Conservation (phyloP, 2,329 filamentous ascomycete genomes). For the Pezicula carpinea region DNA sequence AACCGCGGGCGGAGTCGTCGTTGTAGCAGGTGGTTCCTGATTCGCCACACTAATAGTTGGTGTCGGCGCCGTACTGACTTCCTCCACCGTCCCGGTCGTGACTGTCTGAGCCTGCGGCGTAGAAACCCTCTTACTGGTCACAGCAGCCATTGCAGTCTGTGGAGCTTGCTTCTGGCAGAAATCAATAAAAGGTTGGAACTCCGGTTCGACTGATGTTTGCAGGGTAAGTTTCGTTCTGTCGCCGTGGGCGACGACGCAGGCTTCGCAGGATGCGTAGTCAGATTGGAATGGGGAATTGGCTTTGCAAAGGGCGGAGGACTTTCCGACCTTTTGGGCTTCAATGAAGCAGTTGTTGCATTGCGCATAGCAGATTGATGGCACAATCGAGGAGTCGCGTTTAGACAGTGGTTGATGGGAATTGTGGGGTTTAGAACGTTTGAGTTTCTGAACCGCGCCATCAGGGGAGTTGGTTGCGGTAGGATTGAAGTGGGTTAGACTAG, state of each 20-base stretch:
- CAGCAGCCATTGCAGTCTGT: background rate
- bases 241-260: conserved; percentile 15
- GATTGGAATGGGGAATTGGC: conserved; percentile 36
- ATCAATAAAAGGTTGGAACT: conserved; percentile 3
- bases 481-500: conserved; percentile 38
- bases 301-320: conserved; percentile 41
- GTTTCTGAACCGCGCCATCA: conserved; percentile 1
- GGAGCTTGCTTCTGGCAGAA: conserved; percentile 1
- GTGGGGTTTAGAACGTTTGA: background rate
- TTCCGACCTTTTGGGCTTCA: conserved; percentile 44
- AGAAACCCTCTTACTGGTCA: background rate
- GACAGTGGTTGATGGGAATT: conserved; percentile 16
- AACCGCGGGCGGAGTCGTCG: no score
- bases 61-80: background rate
- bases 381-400: conserved; percentile 36
- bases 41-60: background rate
- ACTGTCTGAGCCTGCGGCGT: background rate
- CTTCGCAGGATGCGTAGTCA: conserved; percentile 33
- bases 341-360: conserved; percentile 46
- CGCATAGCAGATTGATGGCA: conserved; percentile 46
- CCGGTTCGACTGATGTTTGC: conserved; percentile 15
- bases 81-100: background rate
- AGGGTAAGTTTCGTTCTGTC: conserved; percentile 5
- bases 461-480: conserved; percentile 7
- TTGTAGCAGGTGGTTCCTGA: no score